phyloP scores from a whole-genome alignment of 257 asterid genomes.

The Lantana camara region DNA sequence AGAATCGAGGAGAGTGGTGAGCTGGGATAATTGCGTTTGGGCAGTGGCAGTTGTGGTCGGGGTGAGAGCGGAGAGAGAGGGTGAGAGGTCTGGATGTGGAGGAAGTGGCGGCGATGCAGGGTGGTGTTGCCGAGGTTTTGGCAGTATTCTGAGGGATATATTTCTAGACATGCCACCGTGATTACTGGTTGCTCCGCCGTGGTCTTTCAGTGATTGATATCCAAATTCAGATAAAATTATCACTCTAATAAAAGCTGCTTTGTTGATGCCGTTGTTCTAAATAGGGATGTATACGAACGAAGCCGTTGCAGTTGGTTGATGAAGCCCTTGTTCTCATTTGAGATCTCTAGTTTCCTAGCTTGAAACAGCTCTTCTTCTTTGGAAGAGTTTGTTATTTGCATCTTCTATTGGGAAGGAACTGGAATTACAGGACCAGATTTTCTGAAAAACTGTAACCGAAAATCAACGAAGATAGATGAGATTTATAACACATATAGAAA shows the following conservation, averaged over 20 bases:
- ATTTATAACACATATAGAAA: too few species aligned
- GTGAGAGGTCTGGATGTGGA: constrained; percentile 35
- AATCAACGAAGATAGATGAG: background rate
- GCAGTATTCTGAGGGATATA: constrained; percentile 27
- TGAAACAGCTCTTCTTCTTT: constrained; percentile 39
- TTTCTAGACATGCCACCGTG: constrained; percentile 42
- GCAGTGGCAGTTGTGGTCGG: constrained; percentile 42
- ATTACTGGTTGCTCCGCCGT: constrained; percentile 24
- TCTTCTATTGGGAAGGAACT: constrained; percentile 29
- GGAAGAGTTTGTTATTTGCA: constrained; percentile 31
- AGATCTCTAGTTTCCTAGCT: constrained; percentile 61
- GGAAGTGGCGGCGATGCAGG: constrained; percentile 33
- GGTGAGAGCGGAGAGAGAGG: constrained; percentile 42
- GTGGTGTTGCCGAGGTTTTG: constrained; percentile 26
- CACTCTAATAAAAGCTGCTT: too few species aligned
- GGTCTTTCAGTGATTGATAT: background rate
- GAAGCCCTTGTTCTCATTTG: constrained; percentile 72
- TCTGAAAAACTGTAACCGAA: background rate
- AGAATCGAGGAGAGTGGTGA: constrained; percentile 47
- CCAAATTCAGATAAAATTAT: background rate
- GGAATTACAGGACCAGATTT: background rate
- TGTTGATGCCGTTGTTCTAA: too few species aligned
- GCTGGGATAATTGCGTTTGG: constrained; percentile 48
- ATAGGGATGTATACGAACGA: too few species aligned
- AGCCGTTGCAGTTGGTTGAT: constrained; percentile 64